These are phyloP conservation scores for Tephrocybe sp. DNA, from an alignment of 768 basidiomycete genomes.

Conservation along the genomic window DNA sequence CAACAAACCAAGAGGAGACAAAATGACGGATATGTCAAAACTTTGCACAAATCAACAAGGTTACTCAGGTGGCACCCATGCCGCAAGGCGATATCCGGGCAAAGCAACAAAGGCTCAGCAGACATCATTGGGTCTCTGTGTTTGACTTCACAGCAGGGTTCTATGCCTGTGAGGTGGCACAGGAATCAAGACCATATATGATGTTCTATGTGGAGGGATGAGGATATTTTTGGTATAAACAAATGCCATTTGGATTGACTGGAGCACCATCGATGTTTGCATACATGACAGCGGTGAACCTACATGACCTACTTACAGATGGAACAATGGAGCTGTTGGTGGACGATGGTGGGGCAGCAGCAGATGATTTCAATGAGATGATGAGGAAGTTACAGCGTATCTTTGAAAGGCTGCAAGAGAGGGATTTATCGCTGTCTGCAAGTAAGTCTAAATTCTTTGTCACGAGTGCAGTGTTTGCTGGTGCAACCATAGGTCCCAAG, in stretches of 20 bases:
- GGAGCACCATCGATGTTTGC: conserved; percentile 38
- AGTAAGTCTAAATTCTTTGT: conserved; percentile 34
- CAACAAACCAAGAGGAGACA: neutral
- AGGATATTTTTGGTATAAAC: conserved; percentile 32
- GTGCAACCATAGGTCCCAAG: conserved; percentile 26
- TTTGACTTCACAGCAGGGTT: conserved; percentile 41
- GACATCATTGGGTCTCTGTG: conserved; percentile 31
- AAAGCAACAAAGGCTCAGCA: conserved; percentile 33
- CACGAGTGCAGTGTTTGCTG: conserved; percentile 31
- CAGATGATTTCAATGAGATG: conserved; percentile 28
- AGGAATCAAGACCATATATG: conserved; percentile 22
- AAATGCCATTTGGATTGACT: conserved; percentile 40
- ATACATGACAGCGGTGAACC: conserved; percentile 21
- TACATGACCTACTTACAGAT: conserved; percentile 25
- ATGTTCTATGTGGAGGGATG: conserved; percentile 35
- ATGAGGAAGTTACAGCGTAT: conserved; percentile 19
- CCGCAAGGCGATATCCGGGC: conserved; percentile 31
- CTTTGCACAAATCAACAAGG: conserved; percentile 30
- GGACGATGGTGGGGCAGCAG: conserved; percentile 35
- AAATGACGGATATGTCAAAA: conserved; percentile 38
- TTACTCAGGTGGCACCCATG: conserved; percentile 25
- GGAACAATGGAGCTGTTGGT: conserved; percentile 37
- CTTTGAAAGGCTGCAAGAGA: neutral
- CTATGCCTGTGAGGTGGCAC: conserved; percentile 17
- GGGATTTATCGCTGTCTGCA: conserved; percentile 29